Evolutionary conservation across 345 rosid genomes (phyloP), one percentile per base, ranked within the genome.

Genomic region (Corchorus olitorius): DNA sequence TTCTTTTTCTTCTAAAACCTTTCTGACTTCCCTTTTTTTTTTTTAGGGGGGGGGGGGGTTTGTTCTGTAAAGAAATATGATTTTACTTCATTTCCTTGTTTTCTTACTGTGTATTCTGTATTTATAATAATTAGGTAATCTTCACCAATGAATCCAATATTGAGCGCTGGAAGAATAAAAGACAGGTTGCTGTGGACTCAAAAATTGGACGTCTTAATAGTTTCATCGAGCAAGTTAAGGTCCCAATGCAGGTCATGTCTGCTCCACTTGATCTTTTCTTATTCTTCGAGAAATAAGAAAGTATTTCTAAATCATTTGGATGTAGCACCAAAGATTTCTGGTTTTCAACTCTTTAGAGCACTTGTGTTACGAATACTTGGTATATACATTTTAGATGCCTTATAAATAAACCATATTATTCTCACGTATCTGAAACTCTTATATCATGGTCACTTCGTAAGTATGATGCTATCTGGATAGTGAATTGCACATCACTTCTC

Each of bases 121-220:
- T 76, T 11, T 70, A 17, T 4, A 37, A 65, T 79, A 46, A 52
- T 59, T 75, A 95, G 98, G 98, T 95, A 76, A 92, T 95, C 85
- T 95, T 95, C 87, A 88, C 97, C 17, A 95, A 95, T 82, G 99
- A 95, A 80, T 91, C 98, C 73, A 95, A 93, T 87, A 95, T 95
- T 76, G 98, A 95, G 49, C 94, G 98, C 78, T 92, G 99, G 99
- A 93, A 90, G 82, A 93, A 95, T 55, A 93, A 92, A 83, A 89
- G 99, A 75, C 98, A 95, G 81, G 87, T 79, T 70, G 99, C 99
- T 34, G 92, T 95, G 50, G 93, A 95, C 81, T 95, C 98, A 48
- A 95, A 95, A 82, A 41, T 91, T 45, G 98, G 99, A 76, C 93
- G 99, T 58, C 93, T 95, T 72, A 83, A 85, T 82, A 80, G 87